Evolutionary conservation across 129 eudicot species (phyloP).

Genomic region (Flaveria ramosissima): DNA sequence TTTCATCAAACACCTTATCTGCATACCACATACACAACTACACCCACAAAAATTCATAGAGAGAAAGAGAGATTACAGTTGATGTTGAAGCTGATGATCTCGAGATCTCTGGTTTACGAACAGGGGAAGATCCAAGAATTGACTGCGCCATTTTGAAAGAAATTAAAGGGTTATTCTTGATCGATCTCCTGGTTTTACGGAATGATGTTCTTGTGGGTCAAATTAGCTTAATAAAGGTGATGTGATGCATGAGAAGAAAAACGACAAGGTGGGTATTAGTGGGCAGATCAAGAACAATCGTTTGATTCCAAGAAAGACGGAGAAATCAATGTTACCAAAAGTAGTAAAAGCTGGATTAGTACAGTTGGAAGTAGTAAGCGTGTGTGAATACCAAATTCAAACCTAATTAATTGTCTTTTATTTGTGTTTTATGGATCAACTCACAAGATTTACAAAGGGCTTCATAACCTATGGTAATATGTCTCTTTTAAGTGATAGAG

Average conservation of each 20-base stretch:
- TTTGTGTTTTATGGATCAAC: not conserved
- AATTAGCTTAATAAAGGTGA: not conserved
- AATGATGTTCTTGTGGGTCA: slow-evolving; percentile 16
- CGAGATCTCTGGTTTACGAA: slow-evolving; percentile 36
- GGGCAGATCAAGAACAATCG: slow-evolving; percentile 54
- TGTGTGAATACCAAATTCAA: not conserved
- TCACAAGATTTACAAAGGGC: not conserved
- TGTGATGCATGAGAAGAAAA: slow-evolving; percentile 4
- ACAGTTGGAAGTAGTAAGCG: slow-evolving; percentile 10
- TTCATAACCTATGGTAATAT: too few species aligned
- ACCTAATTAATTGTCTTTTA: not conserved
- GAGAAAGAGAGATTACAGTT: slow-evolving; percentile 39
- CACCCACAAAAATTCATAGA: not conserved
- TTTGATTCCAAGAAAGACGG: slow-evolving; percentile 82
- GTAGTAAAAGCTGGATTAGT: slow-evolving; percentile 34
- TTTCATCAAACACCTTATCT: slow-evolving; percentile 34
- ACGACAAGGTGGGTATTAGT: slow-evolving; percentile 14
- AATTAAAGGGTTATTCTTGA: slow-evolving; percentile 20
- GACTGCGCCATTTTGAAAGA: slow-evolving; percentile 57
- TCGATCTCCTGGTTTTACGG: slow-evolving; percentile 25
- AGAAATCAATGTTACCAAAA: slow-evolving; percentile 56
- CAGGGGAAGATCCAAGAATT: slow-evolving; percentile 45
- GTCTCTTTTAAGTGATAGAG: too few species aligned
- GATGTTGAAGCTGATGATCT: slow-evolving; percentile 42
- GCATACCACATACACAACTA: not conserved